A percentile compares a stretch with the other conserved stretches of the same genome.
Conservation (phyloP, 768 basidiomycete genomes). For the Hypsizygus marmoreus region DNA sequence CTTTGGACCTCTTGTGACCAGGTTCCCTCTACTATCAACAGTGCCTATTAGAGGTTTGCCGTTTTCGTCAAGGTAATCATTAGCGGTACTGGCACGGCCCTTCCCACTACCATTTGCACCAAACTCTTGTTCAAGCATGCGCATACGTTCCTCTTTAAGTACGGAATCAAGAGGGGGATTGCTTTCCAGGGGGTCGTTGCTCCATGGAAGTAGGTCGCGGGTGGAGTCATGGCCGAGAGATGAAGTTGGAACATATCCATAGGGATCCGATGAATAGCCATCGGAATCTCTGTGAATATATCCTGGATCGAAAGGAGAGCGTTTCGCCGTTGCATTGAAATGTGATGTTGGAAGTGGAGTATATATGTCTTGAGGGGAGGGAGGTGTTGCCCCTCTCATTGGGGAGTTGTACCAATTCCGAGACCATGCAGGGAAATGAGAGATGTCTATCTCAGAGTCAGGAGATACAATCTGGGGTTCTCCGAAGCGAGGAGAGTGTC, state of each 20-base stretch:
- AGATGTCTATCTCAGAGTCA: slow-evolving; percentile 56
- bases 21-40: slow-evolving; percentile 54
- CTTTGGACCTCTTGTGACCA: slow-evolving; percentile 66
- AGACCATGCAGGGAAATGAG: slow-evolving; percentile 67
- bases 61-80: slow-evolving; percentile 41
- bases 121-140: slow-evolving; percentile 74
- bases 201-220: slow-evolving; percentile 57
- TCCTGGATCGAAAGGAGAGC: slow-evolving; percentile 37
- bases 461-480: slow-evolving; percentile 23
- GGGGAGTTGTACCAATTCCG: slow-evolving; percentile 56
- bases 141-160: slow-evolving; percentile 68
- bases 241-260: slow-evolving; percentile 33
- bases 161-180: slow-evolving; percentile 43
- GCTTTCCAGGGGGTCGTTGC: slow-evolving; percentile 45
- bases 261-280: slow-evolving; percentile 29
- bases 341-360: slow-evolving; percentile 28
- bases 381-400: slow-evolving; percentile 17
- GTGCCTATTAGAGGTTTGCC: slow-evolving; percentile 58
- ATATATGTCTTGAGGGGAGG: slow-evolving; percentile 30
- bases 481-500: slow-evolving; percentile 19
- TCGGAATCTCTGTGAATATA: slow-evolving; percentile 27
- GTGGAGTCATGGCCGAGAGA: slow-evolving; percentile 42
- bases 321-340: slow-evolving; percentile 18
- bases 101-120: slow-evolving; percentile 39
- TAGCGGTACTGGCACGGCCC: slow-evolving; percentile 21